phyloP scores from a whole-genome alignment of 1,284 basidiomycete species.

The Rhodotorula glutinis region DNA sequence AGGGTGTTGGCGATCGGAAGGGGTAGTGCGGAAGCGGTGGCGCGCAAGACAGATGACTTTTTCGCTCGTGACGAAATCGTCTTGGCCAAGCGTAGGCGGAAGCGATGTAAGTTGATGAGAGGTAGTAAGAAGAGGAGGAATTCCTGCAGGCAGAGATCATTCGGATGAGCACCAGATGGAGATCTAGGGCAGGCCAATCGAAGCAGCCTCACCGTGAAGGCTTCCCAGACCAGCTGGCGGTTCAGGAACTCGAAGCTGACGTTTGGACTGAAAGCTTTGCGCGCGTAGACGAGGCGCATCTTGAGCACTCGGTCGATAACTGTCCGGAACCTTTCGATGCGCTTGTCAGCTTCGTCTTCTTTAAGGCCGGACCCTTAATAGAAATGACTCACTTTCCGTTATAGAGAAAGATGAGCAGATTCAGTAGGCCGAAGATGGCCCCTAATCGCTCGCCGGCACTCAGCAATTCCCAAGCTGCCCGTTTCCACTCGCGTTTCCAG shows the following conservation, averaged over 20 bases:
- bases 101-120: constrained; percentile 65
- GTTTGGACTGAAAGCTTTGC: constrained; percentile 68
- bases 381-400: constrained; percentile 66
- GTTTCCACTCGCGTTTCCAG: constrained; percentile 45
- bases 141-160: constrained; percentile 59
- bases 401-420: constrained; percentile 80
- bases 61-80: constrained; percentile 39
- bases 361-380: too few species aligned
- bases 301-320: constrained; percentile 76
- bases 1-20: constrained; percentile 44
- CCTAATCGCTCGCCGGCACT: constrained; percentile 63
- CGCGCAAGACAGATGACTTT: constrained; percentile 17
- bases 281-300: constrained; percentile 73
- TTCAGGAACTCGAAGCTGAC: constrained; percentile 99
- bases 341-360: background rate
- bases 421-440: constrained; percentile 63
- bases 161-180: background rate
- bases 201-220: constrained; percentile 64
- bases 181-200: background rate
- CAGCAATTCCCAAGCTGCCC: constrained; percentile 72
- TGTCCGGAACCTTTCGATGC: constrained; percentile 68
- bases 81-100: constrained; percentile 58
- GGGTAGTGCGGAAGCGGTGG: constrained; percentile 41
- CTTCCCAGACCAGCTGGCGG: constrained; percentile 98
- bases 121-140: constrained; percentile 91